Evolutionary conservation across 371 early-diverging fungal species (phyloP), one percentile per base, ranked within the genome.

Genomic region (Lichtheimia ornata): DNA sequence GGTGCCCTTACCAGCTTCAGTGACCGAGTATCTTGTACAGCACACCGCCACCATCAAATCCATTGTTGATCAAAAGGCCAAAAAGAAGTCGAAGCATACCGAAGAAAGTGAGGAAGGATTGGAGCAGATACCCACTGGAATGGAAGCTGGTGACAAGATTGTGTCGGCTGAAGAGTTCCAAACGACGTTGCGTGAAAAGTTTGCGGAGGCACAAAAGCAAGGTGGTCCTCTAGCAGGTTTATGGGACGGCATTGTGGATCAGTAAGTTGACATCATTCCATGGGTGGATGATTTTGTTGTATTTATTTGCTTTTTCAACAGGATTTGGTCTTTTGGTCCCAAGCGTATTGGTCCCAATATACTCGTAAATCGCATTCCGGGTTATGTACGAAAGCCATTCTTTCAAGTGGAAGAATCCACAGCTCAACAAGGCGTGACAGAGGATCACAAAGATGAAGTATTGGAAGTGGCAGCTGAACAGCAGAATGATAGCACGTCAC

Each of bases 341-440:
- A 89, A 92, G 60, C 87, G 91, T 45, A 73, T 86, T n/a, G 97
- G 97, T 3, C 88, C 96, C 4, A 97, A 97, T 67, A 53, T 98
- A 54, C 74, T 98, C n/a, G 70, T 96, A 17, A 93, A 94, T 64
- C 75, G 75, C 22, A 77, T 82, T 22, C 73, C 76, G 35, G 89
- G 78, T 17, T 90, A 89, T 53, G 67, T 74, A 5, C 69, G 81
- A 45, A 77, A 72, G 55, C 68, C 82, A 11, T 78, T 75, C 56
- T 78, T 76, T 61, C 63, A 77, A 30, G 42, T 78, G 4, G 75
- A 72, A 24, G 28, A 55, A 13, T 62, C 62, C 30, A 62, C 24
- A 18, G 18, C 30, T n/a, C 62, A 44, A 28, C 54, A 59, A 20
- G 63, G 57, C 24, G 56, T 67, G 0, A 42, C 60, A 13, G 67